These are phyloP conservation scores for Ogataea methylovora DNA, from an alignment of 805 yeast species.

Conservation along the genomic window DNA sequence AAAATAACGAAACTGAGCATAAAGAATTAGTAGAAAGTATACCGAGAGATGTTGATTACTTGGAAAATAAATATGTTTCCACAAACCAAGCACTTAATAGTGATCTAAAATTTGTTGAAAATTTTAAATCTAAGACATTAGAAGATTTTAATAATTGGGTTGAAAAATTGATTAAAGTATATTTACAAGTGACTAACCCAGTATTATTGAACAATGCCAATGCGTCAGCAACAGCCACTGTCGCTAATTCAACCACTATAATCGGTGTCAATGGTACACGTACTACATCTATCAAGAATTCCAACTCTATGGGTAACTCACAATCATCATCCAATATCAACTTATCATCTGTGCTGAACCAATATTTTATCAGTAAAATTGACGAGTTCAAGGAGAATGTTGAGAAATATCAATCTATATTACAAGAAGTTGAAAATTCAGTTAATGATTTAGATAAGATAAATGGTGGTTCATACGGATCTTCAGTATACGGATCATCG, in stretches of 20 bases:
- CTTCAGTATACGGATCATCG: constrained; percentile 5
- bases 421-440: constrained; percentile 53
- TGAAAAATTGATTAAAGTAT: constrained; percentile 28
- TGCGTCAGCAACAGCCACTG: neutral
- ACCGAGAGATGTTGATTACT: constrained; percentile 62
- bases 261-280: constrained; percentile 26
- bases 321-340: constrained; percentile 34
- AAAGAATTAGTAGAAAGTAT: constrained; percentile 57
- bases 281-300: constrained; percentile 13
- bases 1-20: constrained; percentile 56
- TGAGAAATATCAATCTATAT: constrained; percentile 37
- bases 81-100: constrained; percentile 56
- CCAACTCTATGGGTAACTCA: constrained; percentile 27
- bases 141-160: constrained; percentile 31
- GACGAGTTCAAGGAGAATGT: constrained; percentile 37
- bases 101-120: constrained; percentile 38
- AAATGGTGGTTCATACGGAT: neutral
- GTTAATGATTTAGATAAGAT: constrained; percentile 54
- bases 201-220: constrained; percentile 11
- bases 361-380: constrained; percentile 41
- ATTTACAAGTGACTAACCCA: constrained; percentile 27
- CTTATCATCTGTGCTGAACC: constrained; percentile 43
- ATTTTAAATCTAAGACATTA: constrained; percentile 32
- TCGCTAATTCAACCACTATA: constrained; percentile 11
- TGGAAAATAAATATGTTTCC: constrained; percentile 52